A percentile compares a stretch with the other conserved stretches of the same genome.
These are phyloP conservation scores for Ophiostoma piceae DNA, from an alignment of 2,329 filamentous ascomycete species.

Conservation along the genomic window DNA sequence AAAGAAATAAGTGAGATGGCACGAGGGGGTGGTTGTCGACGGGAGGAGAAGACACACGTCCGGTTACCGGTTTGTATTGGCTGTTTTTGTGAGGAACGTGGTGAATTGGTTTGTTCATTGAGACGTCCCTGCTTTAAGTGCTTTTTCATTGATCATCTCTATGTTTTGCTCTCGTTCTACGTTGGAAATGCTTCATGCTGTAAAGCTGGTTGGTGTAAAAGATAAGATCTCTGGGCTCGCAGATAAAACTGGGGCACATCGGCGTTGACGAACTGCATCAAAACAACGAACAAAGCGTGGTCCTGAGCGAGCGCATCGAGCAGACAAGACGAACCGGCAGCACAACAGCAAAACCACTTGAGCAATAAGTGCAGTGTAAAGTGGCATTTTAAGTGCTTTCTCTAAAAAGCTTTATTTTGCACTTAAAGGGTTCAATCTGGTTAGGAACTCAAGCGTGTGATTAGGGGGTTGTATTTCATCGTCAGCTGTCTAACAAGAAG, in stretches of 20 bases:
- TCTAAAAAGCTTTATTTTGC: background rate
- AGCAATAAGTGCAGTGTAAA: background rate
- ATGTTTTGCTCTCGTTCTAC: background rate
- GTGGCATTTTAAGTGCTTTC: background rate
- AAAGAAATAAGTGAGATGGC: background rate
- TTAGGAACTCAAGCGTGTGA: background rate
- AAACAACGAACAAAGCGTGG: background rate
- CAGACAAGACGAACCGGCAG: background rate
- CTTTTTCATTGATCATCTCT: background rate
- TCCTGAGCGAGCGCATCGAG: background rate
- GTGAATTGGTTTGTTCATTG: background rate
- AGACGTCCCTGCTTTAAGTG: background rate
- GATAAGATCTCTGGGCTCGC: background rate
- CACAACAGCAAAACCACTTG: background rate
- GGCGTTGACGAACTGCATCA: background rate
- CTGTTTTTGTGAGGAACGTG: background rate
- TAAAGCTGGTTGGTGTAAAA: background rate
- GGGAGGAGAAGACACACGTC: conserved; percentile 7
- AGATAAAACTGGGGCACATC: background rate
- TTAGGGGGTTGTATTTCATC: background rate
- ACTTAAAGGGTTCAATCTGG: background rate
- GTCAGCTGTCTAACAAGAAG: background rate
- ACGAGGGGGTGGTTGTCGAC: background rate
- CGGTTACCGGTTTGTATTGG: background rate
- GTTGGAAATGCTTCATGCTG: background rate